Percentiles rank a stretch among this genome's conserved stretches.
Evolutionary conservation across 2,329 filamentous ascomycete genomes (phyloP).

Genomic region (Penicillium hesseltinei): DNA sequence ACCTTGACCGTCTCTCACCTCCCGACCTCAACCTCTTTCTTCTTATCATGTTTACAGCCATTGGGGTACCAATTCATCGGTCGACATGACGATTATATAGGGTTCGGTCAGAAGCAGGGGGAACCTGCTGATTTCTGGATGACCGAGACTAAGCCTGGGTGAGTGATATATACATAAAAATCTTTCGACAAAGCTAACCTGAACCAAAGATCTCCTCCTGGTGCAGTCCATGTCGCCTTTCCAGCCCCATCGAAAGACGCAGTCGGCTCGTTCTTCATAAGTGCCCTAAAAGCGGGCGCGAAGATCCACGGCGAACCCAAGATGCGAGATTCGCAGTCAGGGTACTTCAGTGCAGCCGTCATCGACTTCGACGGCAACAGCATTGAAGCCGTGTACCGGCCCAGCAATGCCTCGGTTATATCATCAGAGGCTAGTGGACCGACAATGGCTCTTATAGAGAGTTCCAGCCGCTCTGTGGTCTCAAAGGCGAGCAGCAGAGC

Average conservation of each 20-base stretch:
- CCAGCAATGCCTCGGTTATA: slow-evolving; percentile 27
- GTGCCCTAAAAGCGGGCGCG: slow-evolving; percentile 64
- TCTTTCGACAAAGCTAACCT: slow-evolving; percentile 13
- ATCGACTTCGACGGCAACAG: slow-evolving; percentile 81
- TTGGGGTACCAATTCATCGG: slow-evolving; percentile 72
- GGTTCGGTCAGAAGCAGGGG: slow-evolving; percentile 57
- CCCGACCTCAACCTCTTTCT: slow-evolving; percentile 78
- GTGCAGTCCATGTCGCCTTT: slow-evolving; percentile 64
- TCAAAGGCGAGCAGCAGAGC: slow-evolving; percentile 33
- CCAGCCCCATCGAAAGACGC: slow-evolving; percentile 64
- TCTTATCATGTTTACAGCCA: slow-evolving; percentile 73
- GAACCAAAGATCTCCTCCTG: slow-evolving; percentile 45
- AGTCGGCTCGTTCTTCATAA: slow-evolving; percentile 70
- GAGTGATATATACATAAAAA: slow-evolving; percentile 24
- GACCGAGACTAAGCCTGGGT: slow-evolving; percentile 60
- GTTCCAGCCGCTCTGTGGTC: slow-evolving; percentile 34
- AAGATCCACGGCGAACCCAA: slow-evolving; percentile 58
- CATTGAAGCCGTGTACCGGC: slow-evolving; percentile 70
- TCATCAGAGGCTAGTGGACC: slow-evolving; percentile 32
- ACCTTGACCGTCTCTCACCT: slow-evolving; percentile 72
- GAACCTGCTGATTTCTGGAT: slow-evolving; percentile 61
- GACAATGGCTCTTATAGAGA: slow-evolving; percentile 38
- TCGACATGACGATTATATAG: slow-evolving; percentile 59
- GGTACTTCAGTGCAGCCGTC: slow-evolving; percentile 63
- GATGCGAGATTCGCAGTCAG: slow-evolving; percentile 52